phyloP scores from a whole-genome alignment of 495 filamentous ascomycete species.

The Xylaria flabelliformis region DNA sequence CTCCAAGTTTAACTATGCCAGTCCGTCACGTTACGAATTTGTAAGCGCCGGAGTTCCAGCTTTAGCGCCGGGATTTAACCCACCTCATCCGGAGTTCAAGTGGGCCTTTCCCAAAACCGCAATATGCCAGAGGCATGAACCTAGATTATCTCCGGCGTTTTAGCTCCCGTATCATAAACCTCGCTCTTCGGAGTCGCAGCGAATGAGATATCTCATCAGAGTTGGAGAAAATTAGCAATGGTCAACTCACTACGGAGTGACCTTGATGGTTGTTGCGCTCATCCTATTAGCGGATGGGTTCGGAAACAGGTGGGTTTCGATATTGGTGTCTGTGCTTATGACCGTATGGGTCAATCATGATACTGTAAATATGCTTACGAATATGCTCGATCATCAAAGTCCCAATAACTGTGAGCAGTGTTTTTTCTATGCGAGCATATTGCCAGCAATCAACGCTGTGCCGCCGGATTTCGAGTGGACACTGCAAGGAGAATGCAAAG shows the following conservation, averaged over 20 bases:
- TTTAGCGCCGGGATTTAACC: not conserved
- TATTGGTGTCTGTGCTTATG: too few relatives aligned
- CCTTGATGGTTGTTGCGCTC: not conserved
- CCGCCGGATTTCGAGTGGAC: slow-evolving; percentile 2
- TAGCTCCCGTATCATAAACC: not conserved
- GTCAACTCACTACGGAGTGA: not conserved
- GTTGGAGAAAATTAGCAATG: not conserved
- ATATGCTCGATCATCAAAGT: not conserved
- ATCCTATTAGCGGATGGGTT: not conserved
- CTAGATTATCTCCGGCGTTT: not conserved
- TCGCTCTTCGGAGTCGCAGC: not conserved
- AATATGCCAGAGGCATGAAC: not conserved
- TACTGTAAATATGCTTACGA: not conserved
- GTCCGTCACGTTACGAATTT: not conserved
- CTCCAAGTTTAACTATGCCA: not conserved
- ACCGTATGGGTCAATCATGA: not conserved
- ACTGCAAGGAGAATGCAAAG: not conserved
- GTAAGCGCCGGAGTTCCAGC: slow-evolving; percentile 16
- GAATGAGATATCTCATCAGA: not conserved
- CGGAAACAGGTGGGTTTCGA: not conserved
- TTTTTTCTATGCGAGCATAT: not conserved
- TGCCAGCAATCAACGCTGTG: not conserved
- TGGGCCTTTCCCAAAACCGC: not conserved
- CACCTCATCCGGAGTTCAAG: slow-evolving; percentile 6
- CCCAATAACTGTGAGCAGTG: not conserved